Base-by-base conservation (phyloP, 164 flowering plant species). In the Annona squamosa region DNA sequence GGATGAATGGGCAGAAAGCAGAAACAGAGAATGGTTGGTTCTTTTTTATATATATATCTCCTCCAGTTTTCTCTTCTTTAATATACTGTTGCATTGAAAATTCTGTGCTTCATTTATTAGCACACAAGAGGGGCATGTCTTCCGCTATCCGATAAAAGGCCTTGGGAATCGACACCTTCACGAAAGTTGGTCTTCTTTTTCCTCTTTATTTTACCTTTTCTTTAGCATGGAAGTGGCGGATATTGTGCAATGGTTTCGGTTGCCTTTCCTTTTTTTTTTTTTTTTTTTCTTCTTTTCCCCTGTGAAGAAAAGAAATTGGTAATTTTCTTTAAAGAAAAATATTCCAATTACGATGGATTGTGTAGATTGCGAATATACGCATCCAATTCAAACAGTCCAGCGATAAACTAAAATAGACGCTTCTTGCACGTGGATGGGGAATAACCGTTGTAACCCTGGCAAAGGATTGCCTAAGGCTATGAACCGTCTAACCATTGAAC, bases 91-190 rank as follows among this genome's bases (percentile, higher is more conserved):
- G 71, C 16, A 48, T 19, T 9, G 71, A 48, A 69, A 69, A 69
- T 48, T 69, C 71, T 61, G 48, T 48, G 62, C 71, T 48, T 59
- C 43, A 19, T 69, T 26, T 48, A 45, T 45, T 67, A 67, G 70
- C 48, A 26, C 46, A 67, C 70, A 67, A 26, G 62, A 69, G 61
- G 61, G 37, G 71, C 71, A 69, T 69, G 47, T 69, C 48, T 17
- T 47, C 46, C 62, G 3, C 71, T 17, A 69, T 48, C 43, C 16
- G 26, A 63, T 13, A 9, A 69, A 69, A 69, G 16, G 59, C 71
- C 44, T 48, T 69, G 71, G 71, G 71, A 69, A 69, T 69, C 71
- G 37, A 69, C 71, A 69, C 71, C 71, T 19, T 69, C 71, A 47
- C 12, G 46, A 37, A 48, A 26, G 4, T 6, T 10, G 71, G 43